These are phyloP conservation scores for Ophiognomonia clavigignenti-juglandacearum DNA, from an alignment of 2,329 filamentous ascomycete genomes.

Conservation along the genomic window DNA sequence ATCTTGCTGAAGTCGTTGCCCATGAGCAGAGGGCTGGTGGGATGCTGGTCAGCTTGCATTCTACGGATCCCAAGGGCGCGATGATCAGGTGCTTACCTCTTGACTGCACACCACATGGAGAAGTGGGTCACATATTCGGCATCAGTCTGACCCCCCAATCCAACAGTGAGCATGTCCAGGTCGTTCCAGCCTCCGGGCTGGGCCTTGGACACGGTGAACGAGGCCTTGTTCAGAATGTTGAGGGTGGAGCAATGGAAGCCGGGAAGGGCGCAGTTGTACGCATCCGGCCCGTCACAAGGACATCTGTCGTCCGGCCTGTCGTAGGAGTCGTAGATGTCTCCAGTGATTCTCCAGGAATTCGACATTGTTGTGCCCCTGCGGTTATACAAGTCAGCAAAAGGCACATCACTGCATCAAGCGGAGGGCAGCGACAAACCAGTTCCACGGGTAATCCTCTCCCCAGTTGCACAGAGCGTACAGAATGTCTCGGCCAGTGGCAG, in stretches of 20 bases:
- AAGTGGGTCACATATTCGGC: slow-evolving; percentile 20
- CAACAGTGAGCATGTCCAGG: slow-evolving; percentile 21
- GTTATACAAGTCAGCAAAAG: background rate
- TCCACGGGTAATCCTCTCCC: slow-evolving; percentile 26
- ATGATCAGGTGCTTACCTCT: slow-evolving; percentile 13
- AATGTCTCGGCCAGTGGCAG: slow-evolving; percentile 26
- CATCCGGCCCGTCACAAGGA: slow-evolving; percentile 18
- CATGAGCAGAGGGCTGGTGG: slow-evolving; percentile 17
- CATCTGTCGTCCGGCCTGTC: slow-evolving; percentile 28
- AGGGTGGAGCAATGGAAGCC: slow-evolving; percentile 13
- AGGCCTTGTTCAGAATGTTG: slow-evolving; percentile 17
- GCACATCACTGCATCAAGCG: background rate
- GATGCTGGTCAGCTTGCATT: too few species aligned
- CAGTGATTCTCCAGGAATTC: slow-evolving; percentile 30
- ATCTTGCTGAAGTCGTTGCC: slow-evolving; percentile 23
- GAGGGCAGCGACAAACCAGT: slow-evolving; percentile 18
- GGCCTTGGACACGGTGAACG: slow-evolving; percentile 17
- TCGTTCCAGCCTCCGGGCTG: slow-evolving; percentile 19
- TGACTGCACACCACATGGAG: slow-evolving; percentile 19
- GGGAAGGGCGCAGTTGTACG: slow-evolving; percentile 7
- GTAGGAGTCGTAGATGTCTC: slow-evolving; percentile 30
- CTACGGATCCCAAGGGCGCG: too few species aligned
- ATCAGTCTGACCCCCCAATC: slow-evolving; percentile 18
- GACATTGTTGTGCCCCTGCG: slow-evolving; percentile 21
- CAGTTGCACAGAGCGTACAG: slow-evolving; percentile 30